phyloP scores from a whole-genome alignment of 805 yeast genomes.

The Ogataea pignaliae region DNA sequence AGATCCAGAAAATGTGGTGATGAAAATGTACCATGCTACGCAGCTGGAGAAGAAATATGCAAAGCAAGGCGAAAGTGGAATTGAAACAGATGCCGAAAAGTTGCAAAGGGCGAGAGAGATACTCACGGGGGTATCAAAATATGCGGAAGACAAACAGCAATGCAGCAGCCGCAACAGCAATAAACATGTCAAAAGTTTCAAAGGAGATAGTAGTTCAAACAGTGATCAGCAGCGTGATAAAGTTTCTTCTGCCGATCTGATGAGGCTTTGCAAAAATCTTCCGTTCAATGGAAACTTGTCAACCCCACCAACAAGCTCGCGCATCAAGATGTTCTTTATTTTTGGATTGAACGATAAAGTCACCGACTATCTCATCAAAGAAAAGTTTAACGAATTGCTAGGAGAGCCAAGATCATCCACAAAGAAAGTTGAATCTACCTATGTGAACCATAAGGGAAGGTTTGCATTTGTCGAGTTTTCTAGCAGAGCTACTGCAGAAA shows the following conservation, averaged over 20 bases:
- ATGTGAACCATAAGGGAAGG: slow-evolving; percentile 52
- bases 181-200: slow-evolving; percentile 8
- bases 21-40: slow-evolving; percentile 53
- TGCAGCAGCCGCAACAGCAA: not conserved
- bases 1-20: slow-evolving; percentile 38
- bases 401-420: slow-evolving; percentile 7
- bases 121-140: slow-evolving; percentile 44
- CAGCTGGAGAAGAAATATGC: slow-evolving; percentile 32
- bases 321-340: slow-evolving; percentile 59
- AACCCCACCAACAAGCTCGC: slow-evolving; percentile 34
- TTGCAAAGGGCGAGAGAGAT: slow-evolving; percentile 43
- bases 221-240: slow-evolving; percentile 5
- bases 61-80: slow-evolving; percentile 25
- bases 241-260: slow-evolving; percentile 38
- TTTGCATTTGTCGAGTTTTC: slow-evolving; percentile 62
- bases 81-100: slow-evolving; percentile 16
- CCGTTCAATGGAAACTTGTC: slow-evolving; percentile 62
- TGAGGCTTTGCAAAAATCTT: slow-evolving; percentile 51
- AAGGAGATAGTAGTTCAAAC: slow-evolving; percentile 1
- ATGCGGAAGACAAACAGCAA: slow-evolving; percentile 2
- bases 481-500: slow-evolving; percentile 48
- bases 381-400: slow-evolving; percentile 37
- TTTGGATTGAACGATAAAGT: slow-evolving; percentile 68
- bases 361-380: slow-evolving; percentile 58
- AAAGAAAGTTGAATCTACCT: slow-evolving; percentile 37